Conservation (phyloP, 2,329 filamentous ascomycete species). For the Diaporthe ilicicola region DNA sequence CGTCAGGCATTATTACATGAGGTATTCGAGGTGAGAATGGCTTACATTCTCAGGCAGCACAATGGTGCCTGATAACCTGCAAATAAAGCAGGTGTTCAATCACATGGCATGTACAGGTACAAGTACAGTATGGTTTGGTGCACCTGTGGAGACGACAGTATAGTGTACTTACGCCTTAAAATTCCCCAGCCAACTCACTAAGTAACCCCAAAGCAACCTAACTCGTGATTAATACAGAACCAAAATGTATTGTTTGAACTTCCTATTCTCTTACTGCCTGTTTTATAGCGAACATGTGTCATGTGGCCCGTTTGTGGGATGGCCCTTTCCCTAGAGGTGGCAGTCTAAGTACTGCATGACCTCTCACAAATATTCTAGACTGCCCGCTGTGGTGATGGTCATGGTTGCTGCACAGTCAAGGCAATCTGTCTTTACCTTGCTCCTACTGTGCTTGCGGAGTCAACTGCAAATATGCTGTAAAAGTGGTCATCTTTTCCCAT, state of each 20-base stretch:
- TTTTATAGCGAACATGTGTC: neutral
- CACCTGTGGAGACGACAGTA: too few relatives aligned
- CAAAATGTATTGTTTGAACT: too few relatives aligned
- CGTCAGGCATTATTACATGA: too few relatives aligned
- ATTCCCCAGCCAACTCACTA: too few relatives aligned
- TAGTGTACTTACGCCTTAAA: neutral
- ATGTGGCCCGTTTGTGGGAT: too few relatives aligned
- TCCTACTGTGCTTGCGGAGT: neutral
- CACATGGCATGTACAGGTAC: conserved; percentile 1
- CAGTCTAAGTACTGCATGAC: neutral
- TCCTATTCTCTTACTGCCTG: neutral
- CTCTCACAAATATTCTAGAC: neutral
- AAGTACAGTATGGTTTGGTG: too few relatives aligned
- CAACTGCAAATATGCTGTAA: neutral
- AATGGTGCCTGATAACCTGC: neutral
- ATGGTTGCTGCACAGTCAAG: neutral
- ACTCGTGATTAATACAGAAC: too few relatives aligned
- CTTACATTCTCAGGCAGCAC: neutral
- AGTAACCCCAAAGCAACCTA: too few relatives aligned
- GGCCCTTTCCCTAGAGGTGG: neutral
- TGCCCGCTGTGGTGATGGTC: neutral
- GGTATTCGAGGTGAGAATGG: too few relatives aligned
- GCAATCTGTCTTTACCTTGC: too few relatives aligned
- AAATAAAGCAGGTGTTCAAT: neutral
- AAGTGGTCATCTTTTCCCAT: too few relatives aligned